Conservation (phyloP, 768 basidiomycete species). For the Albatrellus ellisii region DNA sequence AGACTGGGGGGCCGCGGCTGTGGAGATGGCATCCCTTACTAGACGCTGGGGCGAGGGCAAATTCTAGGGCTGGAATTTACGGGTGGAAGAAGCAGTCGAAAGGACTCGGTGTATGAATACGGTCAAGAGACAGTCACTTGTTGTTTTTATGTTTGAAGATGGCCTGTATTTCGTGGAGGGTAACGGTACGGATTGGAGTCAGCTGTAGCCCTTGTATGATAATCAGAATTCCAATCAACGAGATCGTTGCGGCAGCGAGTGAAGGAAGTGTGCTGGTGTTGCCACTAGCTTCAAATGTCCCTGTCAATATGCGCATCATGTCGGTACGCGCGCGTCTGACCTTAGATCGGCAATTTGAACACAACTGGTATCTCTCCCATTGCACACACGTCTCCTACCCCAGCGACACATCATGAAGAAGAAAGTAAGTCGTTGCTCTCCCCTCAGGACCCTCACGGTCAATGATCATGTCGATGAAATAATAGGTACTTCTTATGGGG, state of each 20-base stretch:
- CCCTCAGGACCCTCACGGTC: neutral
- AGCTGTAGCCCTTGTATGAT: no score
- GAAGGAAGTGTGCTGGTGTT: no score
- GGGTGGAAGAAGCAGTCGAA: neutral
- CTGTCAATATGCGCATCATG: no score
- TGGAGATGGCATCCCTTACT: slow-evolving; percentile 73
- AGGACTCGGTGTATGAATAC: neutral
- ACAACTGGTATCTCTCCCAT: neutral
- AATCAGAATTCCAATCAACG: no score
- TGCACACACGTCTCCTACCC: no score
- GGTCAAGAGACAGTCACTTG: no score
- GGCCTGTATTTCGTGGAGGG: no score
- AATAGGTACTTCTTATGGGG: slow-evolving; percentile 93
- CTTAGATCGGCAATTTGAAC: neutral
- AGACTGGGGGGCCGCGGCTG: slow-evolving; percentile 95
- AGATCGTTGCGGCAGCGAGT: no score
- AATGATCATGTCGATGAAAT: neutral
- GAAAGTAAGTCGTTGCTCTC: slow-evolving; percentile 16
- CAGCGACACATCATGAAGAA: slow-evolving; percentile 22
- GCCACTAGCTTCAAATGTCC: no score
- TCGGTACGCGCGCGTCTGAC: neutral
- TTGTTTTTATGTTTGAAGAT: no score
- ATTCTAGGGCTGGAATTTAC: slow-evolving; percentile 24
- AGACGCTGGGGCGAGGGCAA: slow-evolving; percentile 60
- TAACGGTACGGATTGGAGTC: no score